phyloP scores from a whole-genome alignment of 1,284 basidiomycete genomes.

The Erythrobasidium hasegawianum region DNA sequence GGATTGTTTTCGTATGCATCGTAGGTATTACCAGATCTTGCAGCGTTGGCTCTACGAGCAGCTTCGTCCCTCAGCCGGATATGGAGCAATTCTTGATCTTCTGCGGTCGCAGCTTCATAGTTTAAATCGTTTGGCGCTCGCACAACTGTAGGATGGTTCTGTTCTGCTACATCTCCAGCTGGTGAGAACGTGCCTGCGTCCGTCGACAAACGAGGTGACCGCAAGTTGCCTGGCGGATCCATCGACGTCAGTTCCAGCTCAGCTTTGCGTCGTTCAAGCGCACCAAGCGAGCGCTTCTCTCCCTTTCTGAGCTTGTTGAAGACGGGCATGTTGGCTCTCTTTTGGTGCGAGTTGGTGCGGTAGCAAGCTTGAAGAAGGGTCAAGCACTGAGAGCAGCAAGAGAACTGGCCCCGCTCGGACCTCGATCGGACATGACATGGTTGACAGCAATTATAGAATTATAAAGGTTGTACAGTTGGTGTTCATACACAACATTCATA shows the following conservation, averaged over 20 bases:
- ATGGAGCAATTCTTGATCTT: slow-evolving; percentile 14
- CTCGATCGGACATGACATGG: too few relatives aligned
- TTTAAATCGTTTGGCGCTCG: not conserved
- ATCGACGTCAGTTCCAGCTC: not conserved
- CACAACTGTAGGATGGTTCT: slow-evolving; percentile 23
- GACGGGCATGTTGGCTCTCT: not conserved
- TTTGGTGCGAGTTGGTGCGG: too few relatives aligned
- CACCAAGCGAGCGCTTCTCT: slow-evolving; percentile 1
- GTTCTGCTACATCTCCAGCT: not conserved
- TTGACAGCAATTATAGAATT: too few relatives aligned
- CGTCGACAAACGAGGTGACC: not conserved
- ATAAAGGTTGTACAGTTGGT: too few relatives aligned
- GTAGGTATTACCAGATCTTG: not conserved
- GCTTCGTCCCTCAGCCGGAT: slow-evolving; percentile 29
- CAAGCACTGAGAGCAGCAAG: too few relatives aligned
- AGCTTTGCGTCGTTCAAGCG: not conserved
- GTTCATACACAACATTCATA: too few relatives aligned
- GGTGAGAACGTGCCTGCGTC: not conserved
- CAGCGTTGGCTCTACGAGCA: slow-evolving; percentile 8
- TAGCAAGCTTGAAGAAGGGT: too few relatives aligned
- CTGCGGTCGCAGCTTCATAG: not conserved
- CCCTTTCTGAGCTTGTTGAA: slow-evolving; percentile 18
- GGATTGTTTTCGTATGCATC: not conserved
- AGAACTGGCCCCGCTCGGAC: too few relatives aligned
- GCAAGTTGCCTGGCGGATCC: not conserved